phyloP scores from a whole-genome alignment of 192 early-diverging fungal genomes.

The Backusella westeae region DNA sequence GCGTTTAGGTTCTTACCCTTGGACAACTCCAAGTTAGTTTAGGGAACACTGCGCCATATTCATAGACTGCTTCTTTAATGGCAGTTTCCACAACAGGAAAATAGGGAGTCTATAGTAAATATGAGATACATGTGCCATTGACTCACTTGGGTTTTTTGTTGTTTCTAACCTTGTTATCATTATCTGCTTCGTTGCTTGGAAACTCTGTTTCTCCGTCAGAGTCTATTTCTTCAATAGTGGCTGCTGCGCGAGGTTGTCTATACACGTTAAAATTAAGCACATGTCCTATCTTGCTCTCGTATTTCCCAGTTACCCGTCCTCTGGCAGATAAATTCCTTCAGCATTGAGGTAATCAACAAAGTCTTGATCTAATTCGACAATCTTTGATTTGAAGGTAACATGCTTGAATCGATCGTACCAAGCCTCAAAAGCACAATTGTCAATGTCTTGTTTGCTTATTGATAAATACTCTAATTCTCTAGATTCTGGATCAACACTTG shows the following conservation, averaged over 20 bases:
- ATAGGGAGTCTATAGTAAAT: not conserved
- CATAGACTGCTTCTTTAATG: not conserved
- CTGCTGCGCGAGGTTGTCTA: slow-evolving; percentile 31
- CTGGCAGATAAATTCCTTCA: slow-evolving; percentile 85
- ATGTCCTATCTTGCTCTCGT: not conserved
- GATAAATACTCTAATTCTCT: not conserved
- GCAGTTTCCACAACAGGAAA: not conserved
- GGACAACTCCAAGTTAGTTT: slow-evolving; percentile 97
- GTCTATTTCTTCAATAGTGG: slow-evolving; percentile 31
- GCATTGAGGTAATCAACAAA: slow-evolving; percentile 85
- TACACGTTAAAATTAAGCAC: not conserved
- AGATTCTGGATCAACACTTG: not conserved
- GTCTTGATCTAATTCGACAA: slow-evolving; percentile 71
- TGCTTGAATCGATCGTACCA: slow-evolving; percentile 76
- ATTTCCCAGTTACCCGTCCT: slow-evolving; percentile 46
- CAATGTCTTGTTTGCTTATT: slow-evolving; percentile 60
- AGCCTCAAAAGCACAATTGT: slow-evolving; percentile 68
- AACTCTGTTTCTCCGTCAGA: slow-evolving; percentile 31
- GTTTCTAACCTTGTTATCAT: slow-evolving; percentile 1
- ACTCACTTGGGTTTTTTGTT: not conserved
- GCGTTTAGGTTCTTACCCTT: slow-evolving; percentile 43
- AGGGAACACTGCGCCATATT: slow-evolving; percentile 40
- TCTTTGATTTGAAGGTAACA: slow-evolving; percentile 67
- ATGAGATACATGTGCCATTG: not conserved
- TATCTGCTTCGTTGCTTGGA: slow-evolving; percentile 31